Evolutionary conservation across 1,139 yeast genomes (phyloP), one percentile per base, ranked within the genome.

Genomic region (Geotrichum restrictum): DNA sequence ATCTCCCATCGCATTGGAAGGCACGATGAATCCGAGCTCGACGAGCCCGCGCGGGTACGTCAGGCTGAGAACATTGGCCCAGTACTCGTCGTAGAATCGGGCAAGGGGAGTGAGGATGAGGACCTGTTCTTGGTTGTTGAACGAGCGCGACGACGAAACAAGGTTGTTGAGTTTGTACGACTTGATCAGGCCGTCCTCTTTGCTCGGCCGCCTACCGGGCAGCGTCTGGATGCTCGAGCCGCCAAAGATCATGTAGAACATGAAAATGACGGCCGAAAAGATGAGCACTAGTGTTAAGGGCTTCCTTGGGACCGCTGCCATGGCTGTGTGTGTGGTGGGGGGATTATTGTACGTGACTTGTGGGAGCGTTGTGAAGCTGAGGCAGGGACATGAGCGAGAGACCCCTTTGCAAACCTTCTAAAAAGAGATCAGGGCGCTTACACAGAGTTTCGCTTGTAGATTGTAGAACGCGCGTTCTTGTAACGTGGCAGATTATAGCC

Each of bases 21-120:
- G 98, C 47, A 91, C 78, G 51, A 93, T 91, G 66, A 93, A 91
- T 0, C 98, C 98, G 54, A 93, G 76, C 60, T 91, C 95, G 48
- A 91, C 77, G 60, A 88, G 77, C 46, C 81, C 82, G 68, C 93
- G 88, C 56, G 96, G 98, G 68, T 93, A 93, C 18, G 82, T 74
- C 62, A 93, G 73, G 59, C 76, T 76, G 58, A 85, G 70, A 58
- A 93, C 71, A 67, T 93, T 93, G 41, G 80, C 79, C 98, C 98
- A 93, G 73, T 89, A 93, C 61, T 80, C 85, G 22, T 83, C 82
- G 66, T 86, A 81, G 67, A 93, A 93, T 59, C 82, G 79, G 46
- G 95, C 85, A 81, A 93, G 82, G 43, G 98, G 98, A 1, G 97
- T 82, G 69, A 87, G 78, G 58, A 86, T 80, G 66, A 93, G 75